Percentiles rank a stretch among this genome's conserved stretches.
phyloP scores from a whole-genome alignment of 345 rosid genomes.

The Linum tenue region DNA sequence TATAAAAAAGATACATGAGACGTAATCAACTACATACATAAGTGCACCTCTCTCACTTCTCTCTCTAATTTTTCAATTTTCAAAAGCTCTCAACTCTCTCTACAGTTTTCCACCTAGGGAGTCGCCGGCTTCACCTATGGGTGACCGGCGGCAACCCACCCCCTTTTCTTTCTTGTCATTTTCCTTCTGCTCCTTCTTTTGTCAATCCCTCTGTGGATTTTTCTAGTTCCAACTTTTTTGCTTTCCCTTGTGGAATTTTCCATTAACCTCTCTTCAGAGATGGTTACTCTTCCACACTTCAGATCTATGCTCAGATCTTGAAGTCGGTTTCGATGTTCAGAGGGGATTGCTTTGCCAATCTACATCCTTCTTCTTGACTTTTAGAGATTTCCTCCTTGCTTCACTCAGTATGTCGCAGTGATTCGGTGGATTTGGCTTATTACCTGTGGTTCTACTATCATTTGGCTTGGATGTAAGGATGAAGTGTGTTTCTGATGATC shows the following conservation, averaged over 20 bases:
- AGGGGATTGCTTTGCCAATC: no score
- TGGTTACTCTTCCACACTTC: no score
- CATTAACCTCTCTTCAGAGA: no score
- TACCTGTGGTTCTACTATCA: no score
- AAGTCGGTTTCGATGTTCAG: background rate
- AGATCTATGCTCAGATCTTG: no score
- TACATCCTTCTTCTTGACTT: no score
- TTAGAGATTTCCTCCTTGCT: background rate
- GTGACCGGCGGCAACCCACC: no score
- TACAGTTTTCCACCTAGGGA: background rate
- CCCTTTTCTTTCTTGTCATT: background rate
- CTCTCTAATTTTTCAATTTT: background rate
- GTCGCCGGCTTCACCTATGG: background rate
- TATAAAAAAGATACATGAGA: no score
- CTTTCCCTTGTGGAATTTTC: background rate
- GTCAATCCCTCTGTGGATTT: background rate
- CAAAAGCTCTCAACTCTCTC: background rate
- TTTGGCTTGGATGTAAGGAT: no score
- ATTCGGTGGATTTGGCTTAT: no score
- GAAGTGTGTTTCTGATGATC: no score
- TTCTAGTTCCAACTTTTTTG: background rate
- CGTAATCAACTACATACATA: no score
- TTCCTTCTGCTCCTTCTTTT: slow-evolving; percentile 1
- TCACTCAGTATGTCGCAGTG: background rate
- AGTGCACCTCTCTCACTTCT: background rate